Evolutionary conservation across 495 filamentous ascomycete species (phyloP).

Genomic region (Alectoria sarmentosa): DNA sequence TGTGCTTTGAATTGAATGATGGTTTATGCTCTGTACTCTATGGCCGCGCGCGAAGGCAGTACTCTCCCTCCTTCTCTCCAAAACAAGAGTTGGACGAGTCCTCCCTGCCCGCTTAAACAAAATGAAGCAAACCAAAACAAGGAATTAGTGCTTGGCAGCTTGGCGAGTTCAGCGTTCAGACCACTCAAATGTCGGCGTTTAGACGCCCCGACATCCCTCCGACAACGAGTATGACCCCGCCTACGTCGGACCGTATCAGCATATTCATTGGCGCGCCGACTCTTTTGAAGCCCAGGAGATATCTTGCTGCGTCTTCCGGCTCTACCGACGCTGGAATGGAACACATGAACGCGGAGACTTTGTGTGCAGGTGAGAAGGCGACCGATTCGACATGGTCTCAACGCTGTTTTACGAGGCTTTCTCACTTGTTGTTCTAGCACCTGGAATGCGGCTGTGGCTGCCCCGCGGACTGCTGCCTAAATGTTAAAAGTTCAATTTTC

Average conservation of each 20-base stretch:
- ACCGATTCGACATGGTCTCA: background rate
- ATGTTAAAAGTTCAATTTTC: too few relatives aligned
- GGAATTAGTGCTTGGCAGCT: background rate
- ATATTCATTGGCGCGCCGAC: too few relatives aligned
- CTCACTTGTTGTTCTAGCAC: too few relatives aligned
- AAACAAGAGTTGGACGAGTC: background rate
- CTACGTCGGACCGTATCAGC: background rate
- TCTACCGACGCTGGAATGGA: background rate
- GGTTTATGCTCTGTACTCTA: background rate
- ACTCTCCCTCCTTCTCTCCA: background rate
- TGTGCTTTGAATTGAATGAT: background rate
- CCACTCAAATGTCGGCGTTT: background rate
- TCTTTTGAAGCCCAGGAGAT: too few relatives aligned
- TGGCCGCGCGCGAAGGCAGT: background rate
- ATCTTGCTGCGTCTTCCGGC: background rate
- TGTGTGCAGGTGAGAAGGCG: background rate
- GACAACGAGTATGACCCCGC: too few relatives aligned
- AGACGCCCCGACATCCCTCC: too few relatives aligned
- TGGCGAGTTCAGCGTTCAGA: too few relatives aligned
- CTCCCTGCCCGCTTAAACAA: background rate
- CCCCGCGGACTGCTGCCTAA: too few relatives aligned
- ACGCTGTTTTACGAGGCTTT: too few relatives aligned
- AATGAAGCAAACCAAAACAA: conserved; percentile 3
- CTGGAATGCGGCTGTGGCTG: too few relatives aligned
- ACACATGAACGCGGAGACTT: background rate